Percentiles rank a stretch among this genome's conserved stretches.
Conservation (phyloP, 116 monocot genomes). For the Trichopus zeylanicus region DNA sequence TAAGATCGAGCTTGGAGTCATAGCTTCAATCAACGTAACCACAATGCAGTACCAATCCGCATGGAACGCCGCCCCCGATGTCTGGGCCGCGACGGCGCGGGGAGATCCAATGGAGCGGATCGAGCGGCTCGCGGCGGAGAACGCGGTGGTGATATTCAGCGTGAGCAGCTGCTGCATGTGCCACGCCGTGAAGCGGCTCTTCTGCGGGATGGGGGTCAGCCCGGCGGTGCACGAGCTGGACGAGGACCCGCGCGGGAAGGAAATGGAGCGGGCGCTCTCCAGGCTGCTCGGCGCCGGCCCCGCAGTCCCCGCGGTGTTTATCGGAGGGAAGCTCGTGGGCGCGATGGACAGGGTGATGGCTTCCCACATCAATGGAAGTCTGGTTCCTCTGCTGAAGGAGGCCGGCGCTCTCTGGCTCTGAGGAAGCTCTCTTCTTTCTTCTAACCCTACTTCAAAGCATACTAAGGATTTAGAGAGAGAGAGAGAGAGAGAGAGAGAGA, state of each 20-base stretch:
- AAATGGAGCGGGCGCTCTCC: constrained; percentile 33
- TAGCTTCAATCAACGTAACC: not conserved
- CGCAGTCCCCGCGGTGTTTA: constrained; percentile 34
- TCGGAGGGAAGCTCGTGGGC: constrained; percentile 44
- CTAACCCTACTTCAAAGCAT: not conserved
- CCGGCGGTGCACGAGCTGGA: constrained; percentile 51
- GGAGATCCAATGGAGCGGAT: constrained; percentile 15
- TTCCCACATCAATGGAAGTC: constrained; percentile 43
- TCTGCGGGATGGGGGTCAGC: constrained; percentile 50
- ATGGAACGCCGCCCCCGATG: not conserved
- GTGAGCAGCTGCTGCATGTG: constrained; percentile 60
- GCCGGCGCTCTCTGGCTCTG: constrained; percentile 54
- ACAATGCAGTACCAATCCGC: constrained; percentile 16
- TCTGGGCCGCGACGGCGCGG: constrained; percentile 2
- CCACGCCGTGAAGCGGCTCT: constrained; percentile 48
- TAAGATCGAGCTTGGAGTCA: not conserved
- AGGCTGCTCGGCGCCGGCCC: constrained; percentile 20
- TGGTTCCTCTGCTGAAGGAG: constrained; percentile 32
- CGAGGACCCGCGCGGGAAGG: constrained; percentile 29
- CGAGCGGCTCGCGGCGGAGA: constrained; percentile 36
- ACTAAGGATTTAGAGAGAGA: constrained; percentile 5
- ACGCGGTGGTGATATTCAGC: constrained; percentile 49
- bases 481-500: constrained; percentile 5
- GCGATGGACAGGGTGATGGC: constrained; percentile 49
- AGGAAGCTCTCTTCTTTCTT: not conserved